phyloP scores from a whole-genome alignment of 2,329 filamentous ascomycete species.

The Hypoxylon sp. region DNA sequence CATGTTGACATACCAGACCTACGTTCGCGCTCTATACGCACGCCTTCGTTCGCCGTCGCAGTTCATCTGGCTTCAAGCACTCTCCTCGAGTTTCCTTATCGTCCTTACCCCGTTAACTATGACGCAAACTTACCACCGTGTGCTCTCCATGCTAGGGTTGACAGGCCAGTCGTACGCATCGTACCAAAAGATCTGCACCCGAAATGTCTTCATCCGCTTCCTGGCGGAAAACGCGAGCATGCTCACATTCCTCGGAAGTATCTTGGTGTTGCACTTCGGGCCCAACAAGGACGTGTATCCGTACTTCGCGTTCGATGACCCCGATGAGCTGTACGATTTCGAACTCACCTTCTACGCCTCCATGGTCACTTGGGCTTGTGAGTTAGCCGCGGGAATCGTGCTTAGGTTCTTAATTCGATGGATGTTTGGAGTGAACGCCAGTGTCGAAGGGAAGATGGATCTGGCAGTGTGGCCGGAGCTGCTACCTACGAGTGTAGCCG shows the following conservation, averaged over 20 bases:
- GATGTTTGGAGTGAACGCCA: constrained; percentile 69
- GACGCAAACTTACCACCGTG: constrained; percentile 65
- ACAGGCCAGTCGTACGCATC: constrained; percentile 68
- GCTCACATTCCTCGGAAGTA: constrained; percentile 72
- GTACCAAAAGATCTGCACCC: constrained; percentile 71
- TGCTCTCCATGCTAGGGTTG: constrained; percentile 62
- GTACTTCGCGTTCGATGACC: constrained; percentile 71
- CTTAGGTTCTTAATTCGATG: constrained; percentile 66
- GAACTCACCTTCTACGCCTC: constrained; percentile 70
- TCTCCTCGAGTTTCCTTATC: constrained; percentile 70
- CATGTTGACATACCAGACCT: constrained; percentile 75
- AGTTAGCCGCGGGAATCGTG: constrained; percentile 68
- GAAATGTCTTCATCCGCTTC: constrained; percentile 73
- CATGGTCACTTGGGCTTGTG: constrained; percentile 71
- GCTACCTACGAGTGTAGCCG: constrained; percentile 70
- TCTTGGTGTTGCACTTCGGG: constrained; percentile 72
- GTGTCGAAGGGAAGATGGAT: constrained; percentile 70
- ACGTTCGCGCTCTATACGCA: constrained; percentile 73
- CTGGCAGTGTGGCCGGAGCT: constrained; percentile 73
- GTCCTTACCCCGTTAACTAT: constrained; percentile 71
- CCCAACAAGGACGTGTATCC: constrained; percentile 74
- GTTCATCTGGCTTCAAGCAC: constrained; percentile 70
- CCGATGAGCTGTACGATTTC: constrained; percentile 65
- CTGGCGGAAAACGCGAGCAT: constrained; percentile 74
- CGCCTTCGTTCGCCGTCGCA: constrained; percentile 71